Percentiles rank a stretch among this genome's conserved stretches.
These are phyloP conservation scores for Aspergillus jensenii DNA, from an alignment of 2,329 filamentous ascomycete genomes.

Conservation along the genomic window DNA sequence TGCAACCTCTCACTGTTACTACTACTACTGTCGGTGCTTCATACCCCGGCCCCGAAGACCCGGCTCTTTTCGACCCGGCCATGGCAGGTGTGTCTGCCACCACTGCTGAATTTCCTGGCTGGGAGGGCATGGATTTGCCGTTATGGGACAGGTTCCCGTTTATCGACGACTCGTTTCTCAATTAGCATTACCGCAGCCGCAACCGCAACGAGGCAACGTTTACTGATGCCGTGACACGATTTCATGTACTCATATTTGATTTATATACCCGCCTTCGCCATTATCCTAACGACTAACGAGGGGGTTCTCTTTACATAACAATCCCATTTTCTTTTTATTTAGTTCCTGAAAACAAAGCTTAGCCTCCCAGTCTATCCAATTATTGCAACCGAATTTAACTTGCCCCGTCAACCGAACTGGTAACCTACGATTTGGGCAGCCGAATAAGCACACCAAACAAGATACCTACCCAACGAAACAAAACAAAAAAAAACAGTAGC, in stretches of 20 bases:
- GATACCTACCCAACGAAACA: no score
- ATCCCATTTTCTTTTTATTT: no score
- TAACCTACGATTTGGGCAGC: no score
- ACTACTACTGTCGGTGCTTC: neutral
- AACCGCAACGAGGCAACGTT: neutral
- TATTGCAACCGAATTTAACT: no score
- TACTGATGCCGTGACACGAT: neutral
- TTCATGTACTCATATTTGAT: neutral
- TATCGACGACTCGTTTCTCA: constrained; percentile 18
- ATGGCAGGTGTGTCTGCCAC: constrained; percentile 8
- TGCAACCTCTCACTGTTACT: constrained; percentile 6
- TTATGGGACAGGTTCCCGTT: constrained; percentile 40
- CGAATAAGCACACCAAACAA: no score
- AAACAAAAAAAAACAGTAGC: no score
- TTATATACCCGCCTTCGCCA: neutral
- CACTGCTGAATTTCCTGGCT: constrained; percentile 23
- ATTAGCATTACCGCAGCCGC: neutral
- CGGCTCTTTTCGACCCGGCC: constrained; percentile 7
- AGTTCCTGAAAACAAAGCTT: no score
- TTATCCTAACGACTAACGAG: neutral
- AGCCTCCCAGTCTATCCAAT: no score
- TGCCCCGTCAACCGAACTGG: no score
- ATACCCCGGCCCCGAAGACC: constrained; percentile 11
- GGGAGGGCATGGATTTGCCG: constrained; percentile 36
- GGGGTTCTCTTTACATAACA: no score